phyloP scores from a whole-genome alignment of 805 yeast genomes.

The Yarrowia sp. region DNA sequence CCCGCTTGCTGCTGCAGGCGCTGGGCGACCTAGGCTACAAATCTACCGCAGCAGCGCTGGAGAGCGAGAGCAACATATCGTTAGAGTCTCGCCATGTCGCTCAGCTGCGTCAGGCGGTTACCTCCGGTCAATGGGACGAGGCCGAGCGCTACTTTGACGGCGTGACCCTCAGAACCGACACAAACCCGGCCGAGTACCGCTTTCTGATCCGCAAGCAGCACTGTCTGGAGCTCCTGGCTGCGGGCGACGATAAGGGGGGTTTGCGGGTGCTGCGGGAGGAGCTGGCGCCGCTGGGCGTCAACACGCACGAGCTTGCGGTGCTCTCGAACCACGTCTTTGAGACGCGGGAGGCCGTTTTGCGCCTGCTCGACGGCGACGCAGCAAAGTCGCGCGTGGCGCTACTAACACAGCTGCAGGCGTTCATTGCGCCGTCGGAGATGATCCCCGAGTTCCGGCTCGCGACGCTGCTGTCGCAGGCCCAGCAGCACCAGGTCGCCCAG shows the following conservation, averaged over 20 bases:
- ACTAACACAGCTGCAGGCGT: constrained; percentile 45
- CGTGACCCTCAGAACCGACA: constrained; percentile 34
- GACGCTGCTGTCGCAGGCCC: constrained; percentile 52
- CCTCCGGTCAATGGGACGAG: constrained; percentile 45
- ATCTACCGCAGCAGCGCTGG: constrained; percentile 43
- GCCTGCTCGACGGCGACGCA: constrained; percentile 34
- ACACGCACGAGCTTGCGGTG: constrained; percentile 35
- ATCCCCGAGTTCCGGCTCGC: constrained; percentile 54
- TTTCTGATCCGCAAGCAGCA: constrained; percentile 44
- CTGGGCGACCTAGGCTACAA: constrained; percentile 50
- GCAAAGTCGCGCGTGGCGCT: constrained; percentile 45
- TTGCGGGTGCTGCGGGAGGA: constrained; percentile 43
- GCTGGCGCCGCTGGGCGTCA: constrained; percentile 37
- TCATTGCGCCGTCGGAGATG: constrained; percentile 52
- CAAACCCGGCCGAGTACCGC: constrained; percentile 33
- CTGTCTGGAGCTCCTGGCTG: constrained; percentile 45
- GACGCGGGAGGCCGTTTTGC: constrained; percentile 35
- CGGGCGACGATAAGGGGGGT: constrained; percentile 40
- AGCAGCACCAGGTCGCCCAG: constrained; percentile 45
- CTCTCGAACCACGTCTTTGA: constrained; percentile 38
- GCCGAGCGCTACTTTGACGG: constrained; percentile 39
- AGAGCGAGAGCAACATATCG: constrained; percentile 40
- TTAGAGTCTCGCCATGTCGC: constrained; percentile 47
- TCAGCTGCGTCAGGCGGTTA: constrained; percentile 42
- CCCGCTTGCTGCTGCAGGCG: constrained; percentile 51